phyloP scores from a whole-genome alignment of 495 filamentous ascomycete species.

The Umbilicaria muhlenbergii region DNA sequence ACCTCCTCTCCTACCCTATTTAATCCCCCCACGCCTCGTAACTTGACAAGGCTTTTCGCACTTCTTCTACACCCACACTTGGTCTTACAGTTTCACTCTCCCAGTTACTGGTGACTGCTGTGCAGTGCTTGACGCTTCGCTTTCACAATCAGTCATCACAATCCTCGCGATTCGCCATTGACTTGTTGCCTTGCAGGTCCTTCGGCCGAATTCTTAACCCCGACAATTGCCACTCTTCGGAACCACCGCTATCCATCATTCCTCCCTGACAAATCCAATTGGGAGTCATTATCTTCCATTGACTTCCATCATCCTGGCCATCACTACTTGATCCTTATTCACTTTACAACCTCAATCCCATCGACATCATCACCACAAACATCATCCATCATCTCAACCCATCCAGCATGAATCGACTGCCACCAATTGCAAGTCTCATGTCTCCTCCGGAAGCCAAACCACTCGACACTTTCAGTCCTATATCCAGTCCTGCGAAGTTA shows the following conservation, averaged over 20 bases:
- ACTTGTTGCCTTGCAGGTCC: not conserved
- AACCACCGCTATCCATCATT: not conserved
- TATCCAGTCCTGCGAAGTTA: conserved; percentile 15
- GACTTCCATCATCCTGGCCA: conserved; percentile 18
- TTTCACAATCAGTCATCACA: not conserved
- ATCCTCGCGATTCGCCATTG: too few relatives aligned
- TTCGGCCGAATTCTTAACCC: conserved; percentile 10
- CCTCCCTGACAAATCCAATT: conserved; percentile 11
- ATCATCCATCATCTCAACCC: conserved; percentile 5
- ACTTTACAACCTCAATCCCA: not conserved
- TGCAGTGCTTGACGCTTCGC: too few relatives aligned
- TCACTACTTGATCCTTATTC: not conserved
- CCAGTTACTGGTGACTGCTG: too few relatives aligned
- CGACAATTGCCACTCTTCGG: conserved; percentile 2
- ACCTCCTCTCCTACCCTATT: too few relatives aligned
- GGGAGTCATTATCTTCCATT: conserved; percentile 17
- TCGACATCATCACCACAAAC: conserved; percentile 13
- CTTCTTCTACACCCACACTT: too few relatives aligned
- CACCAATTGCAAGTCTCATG: conserved; percentile 48
- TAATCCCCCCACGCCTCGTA: too few relatives aligned
- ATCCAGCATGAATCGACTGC: conserved; percentile 33
- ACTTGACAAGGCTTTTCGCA: too few relatives aligned
- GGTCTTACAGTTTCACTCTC: too few relatives aligned
- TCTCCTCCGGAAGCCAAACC: conserved; percentile 56
- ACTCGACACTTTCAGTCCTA: conserved; percentile 40